Conservation (phyloP, 2,329 filamentous ascomycete genomes). For the Blastomyces parvus region DNA sequence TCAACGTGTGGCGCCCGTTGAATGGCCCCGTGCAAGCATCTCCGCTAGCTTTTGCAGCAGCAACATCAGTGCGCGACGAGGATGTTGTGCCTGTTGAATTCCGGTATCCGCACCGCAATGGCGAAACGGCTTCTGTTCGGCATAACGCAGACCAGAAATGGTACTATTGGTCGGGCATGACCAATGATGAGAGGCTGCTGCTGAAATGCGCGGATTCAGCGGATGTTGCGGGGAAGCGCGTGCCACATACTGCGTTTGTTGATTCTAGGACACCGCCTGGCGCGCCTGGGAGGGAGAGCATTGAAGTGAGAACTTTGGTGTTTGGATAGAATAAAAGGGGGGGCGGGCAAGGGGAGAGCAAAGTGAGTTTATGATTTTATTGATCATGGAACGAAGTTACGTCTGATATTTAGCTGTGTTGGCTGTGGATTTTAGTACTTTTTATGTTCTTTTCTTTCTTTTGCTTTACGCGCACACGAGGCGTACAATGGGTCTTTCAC, state of each 20-base stretch:
- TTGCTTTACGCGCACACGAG: too few species aligned
- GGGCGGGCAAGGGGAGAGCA: not conserved
- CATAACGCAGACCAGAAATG: conserved; percentile 57
- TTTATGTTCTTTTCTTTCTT: too few species aligned
- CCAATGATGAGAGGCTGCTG: conserved; percentile 59
- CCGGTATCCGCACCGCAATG: conserved; percentile 59
- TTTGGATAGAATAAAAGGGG: conserved; percentile 47
- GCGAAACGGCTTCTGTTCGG: conserved; percentile 63
- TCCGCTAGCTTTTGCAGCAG: conserved; percentile 51
- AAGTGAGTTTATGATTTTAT: not conserved
- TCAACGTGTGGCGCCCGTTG: conserved; percentile 75
- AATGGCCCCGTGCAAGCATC: conserved; percentile 49
- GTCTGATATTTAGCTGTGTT: too few species aligned
- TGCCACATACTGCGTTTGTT: conserved; percentile 68
- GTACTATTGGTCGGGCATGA: conserved; percentile 75
- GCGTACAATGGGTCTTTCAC: too few species aligned
- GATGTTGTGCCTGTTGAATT: conserved; percentile 67
- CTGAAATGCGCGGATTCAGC: conserved; percentile 71
- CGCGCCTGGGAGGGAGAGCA: conserved; percentile 69
- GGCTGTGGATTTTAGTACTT: too few species aligned
- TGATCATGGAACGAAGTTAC: not conserved
- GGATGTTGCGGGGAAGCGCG: conserved; percentile 34
- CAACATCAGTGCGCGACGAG: conserved; percentile 44
- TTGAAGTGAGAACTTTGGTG: conserved; percentile 77
- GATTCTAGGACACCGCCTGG: conserved; percentile 62